Base-by-base conservation (phyloP, 1,284 basidiomycete genomes). In the Sphaerobolus stellatus region DNA sequence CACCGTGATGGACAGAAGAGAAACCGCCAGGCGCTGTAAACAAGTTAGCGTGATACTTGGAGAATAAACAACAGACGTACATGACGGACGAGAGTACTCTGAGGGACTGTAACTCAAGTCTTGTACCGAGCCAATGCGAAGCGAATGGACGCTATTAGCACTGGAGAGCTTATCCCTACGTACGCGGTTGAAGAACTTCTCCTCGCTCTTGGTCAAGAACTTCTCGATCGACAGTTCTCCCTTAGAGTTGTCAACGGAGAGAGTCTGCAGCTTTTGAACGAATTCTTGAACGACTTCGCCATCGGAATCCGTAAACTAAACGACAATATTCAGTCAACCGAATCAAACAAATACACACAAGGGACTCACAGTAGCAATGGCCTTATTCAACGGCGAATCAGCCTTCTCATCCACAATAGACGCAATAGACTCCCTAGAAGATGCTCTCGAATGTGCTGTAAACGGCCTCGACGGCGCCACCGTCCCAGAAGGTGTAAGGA, bases 221-320 rank as follows among this genome's bases (percentile, higher is more conserved):
- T 90, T 89, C 67, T 95, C 93, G 62, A 96, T 96, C 46, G 91
- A 95, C 36, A 96, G 69, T 64, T 96, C 93, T 57, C 84, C 82
- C 73, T 92, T 92, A 5, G 93, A 96, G 66, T 96, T 96, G 57
- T 91, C 89, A 0, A 91, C 75, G 44, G 82, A 86, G 50, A 97
- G 79, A 58, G 71, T 70, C 66, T 92, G 86, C 44, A 97, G 74
- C 68, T 90, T 93, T 63, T 90, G 84, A 25, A 95, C 88, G 68
- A 97, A 95, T 51, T 90, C 85, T 49, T 88, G 83, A 14, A 92
- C 88, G 49, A 96, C 92, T 57, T 92, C 91, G 43, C 93, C 93
- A 68, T 95, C 91, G 1, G 89, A 79, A 70, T 95, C 93, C 28
- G 93, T 96, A 72, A 96, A 96, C 85, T 90, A 59, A 18, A 56